Evolutionary conservation across 129 eudicot species (phyloP), one percentile per base, ranked within the genome.

Genomic region (Flaveria brownii): DNA sequence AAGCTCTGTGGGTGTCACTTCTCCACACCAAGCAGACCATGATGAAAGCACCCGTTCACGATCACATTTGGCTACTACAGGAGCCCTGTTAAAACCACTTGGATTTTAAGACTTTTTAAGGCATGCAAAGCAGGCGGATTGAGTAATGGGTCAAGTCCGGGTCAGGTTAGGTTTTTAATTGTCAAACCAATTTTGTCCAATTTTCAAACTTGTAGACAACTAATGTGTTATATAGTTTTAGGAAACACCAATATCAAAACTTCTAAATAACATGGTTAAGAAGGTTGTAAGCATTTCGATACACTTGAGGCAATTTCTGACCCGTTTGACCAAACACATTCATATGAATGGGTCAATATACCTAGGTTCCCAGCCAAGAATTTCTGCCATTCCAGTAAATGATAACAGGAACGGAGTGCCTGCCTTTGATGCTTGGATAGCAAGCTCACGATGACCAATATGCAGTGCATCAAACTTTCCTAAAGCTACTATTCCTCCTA

Each of bases 351-450:
- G 41, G 68, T 57, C 15, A 5, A 59, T 63, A 57, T 86, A 95
- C 99, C 99, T 88, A 33, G 96, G 94, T 72, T 92, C 94, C 99
- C 99, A 95, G 41, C 99, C 99, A 82, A 95, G 91, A 63, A 95
- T 85, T 83, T 91, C 91, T 7, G 94, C 99, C 87, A 95, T 95
- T 80, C 99, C 99, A 49, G 89, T 87, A 84, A 95, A 91, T 20
- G 96, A 91, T 64, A 95, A 41, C 57, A 95, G 89, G 78, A 84
- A 91, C 4, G 99, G 99, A 75, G 84, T 81, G 55, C 99, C 99
- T 43, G 83, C 87, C 78, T 84, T 89, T 36, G 99, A 80, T 56
- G 99, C 99, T 80, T 89, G 99, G 71, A 89, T 88, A 47, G 97
- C 99, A 70, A 95, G 99, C 82, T 95, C 97, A 42, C 99, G 93